Evolutionary conservation across 345 rosid genomes (phyloP).

Genomic region (Alliaria petiolata): DNA sequence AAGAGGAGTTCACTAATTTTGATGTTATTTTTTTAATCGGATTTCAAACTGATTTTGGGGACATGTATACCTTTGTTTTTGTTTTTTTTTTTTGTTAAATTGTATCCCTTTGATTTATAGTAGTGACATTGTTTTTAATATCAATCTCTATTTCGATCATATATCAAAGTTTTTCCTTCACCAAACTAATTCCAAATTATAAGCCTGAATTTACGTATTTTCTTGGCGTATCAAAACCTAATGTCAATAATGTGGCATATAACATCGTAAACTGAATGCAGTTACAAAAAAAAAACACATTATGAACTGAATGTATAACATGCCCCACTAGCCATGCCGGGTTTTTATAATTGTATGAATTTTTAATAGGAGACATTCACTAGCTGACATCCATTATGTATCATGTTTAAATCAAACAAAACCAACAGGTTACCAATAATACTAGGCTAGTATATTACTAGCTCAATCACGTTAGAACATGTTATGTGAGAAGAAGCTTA

Average conservation of each 20-base stretch:
- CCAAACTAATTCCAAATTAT: not conserved
- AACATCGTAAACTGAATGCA: not conserved
- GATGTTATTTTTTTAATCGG: no score
- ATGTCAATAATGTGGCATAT: no score
- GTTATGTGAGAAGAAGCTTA: no score
- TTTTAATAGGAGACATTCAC: conserved; percentile 5
- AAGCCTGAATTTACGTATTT: not conserved
- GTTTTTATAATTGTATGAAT: not conserved
- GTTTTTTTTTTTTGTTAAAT: no score
- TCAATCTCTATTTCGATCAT: not conserved
- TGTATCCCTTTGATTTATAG: not conserved
- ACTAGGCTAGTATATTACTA: not conserved
- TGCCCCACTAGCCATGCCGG: conserved; percentile 2
- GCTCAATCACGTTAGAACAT: not conserved
- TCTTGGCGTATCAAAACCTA: not conserved
- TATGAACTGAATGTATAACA: conserved; percentile 7
- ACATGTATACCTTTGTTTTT: no score
- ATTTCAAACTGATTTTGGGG: no score
- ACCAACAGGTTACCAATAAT: not conserved
- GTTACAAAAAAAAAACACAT: not conserved
- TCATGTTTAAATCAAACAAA: not conserved
- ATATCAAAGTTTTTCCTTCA: not conserved
- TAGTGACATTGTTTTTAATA: not conserved
- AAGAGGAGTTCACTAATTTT: no score
- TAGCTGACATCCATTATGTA: conserved; percentile 16